These are phyloP conservation scores for Erodium moschatum DNA, from an alignment of 441 rosid genomes.

Conservation along the genomic window DNA sequence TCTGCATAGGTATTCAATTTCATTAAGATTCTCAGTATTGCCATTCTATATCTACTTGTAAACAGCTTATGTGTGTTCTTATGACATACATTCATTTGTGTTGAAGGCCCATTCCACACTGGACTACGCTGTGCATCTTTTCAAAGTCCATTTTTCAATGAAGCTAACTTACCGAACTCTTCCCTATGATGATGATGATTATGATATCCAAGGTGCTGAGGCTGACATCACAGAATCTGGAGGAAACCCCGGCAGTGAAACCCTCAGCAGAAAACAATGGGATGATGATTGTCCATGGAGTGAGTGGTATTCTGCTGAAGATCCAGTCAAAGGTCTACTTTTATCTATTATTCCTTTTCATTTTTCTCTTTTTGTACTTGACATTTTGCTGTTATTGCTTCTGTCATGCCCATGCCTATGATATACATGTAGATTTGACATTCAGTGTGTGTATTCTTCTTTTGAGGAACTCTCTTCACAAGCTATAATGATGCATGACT, in stretches of 20 bases:
- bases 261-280: slow-evolving; percentile 57
- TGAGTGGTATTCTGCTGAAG: slow-evolving; percentile 98
- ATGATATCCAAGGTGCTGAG: slow-evolving; percentile 42
- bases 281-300: slow-evolving; percentile 99
- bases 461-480: too few species aligned
- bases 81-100: slow-evolving; percentile 20
- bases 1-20: neutral
- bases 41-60: neutral
- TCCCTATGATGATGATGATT: slow-evolving; percentile 54
- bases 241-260: slow-evolving; percentile 37
- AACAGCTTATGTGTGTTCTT: neutral
- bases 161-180: slow-evolving; percentile 78
- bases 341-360: neutral
- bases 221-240: slow-evolving; percentile 41
- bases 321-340: slow-evolving; percentile 65
- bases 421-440: neutral
- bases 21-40: slow-evolving; percentile 4
- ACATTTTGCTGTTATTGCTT: slow-evolving; percentile 10
- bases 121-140: slow-evolving; percentile 63
- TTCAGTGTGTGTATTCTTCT: neutral
- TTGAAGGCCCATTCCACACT: slow-evolving; percentile 70
- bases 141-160: slow-evolving; percentile 71
- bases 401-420: slow-evolving; percentile 1
- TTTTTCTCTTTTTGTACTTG: slow-evolving; percentile 9
- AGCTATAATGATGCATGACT: too few species aligned